A percentile compares a stretch with the other conserved stretches of the same genome.
Conservation (phyloP, 352 stramenopile species). For the Saprolegnia parasitica region DNA sequence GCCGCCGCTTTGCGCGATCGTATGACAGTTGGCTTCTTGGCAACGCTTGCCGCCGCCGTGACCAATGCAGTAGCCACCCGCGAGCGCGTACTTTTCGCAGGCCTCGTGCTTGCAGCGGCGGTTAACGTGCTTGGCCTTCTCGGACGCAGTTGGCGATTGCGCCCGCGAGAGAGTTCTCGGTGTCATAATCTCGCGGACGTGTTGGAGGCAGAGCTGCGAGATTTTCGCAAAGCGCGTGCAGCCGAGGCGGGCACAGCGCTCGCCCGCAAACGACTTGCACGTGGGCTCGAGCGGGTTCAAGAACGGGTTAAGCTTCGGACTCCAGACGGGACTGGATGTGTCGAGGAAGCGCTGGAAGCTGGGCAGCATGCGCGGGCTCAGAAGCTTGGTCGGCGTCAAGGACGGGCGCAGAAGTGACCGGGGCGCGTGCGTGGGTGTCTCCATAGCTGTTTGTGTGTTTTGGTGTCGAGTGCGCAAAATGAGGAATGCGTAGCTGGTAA, state of each 20-base stretch:
- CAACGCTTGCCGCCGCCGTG: slow-evolving; percentile 69
- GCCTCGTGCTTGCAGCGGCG: slow-evolving; percentile 42
- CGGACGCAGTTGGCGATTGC: background rate
- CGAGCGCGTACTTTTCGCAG: slow-evolving; percentile 60
- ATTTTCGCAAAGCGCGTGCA: slow-evolving; percentile 65
- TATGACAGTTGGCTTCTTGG: slow-evolving; percentile 66
- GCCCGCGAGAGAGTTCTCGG: background rate
- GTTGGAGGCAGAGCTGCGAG: slow-evolving; percentile 58
- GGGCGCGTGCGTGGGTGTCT: slow-evolving; percentile 3
- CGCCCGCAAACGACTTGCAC: slow-evolving; percentile 6
- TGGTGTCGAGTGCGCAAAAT: too few species aligned
- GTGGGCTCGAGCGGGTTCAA: slow-evolving; percentile 11
- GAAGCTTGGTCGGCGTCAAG: slow-evolving; percentile 11
- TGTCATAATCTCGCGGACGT: slow-evolving; percentile 38
- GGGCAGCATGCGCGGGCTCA: background rate
- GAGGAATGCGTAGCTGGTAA: too few species aligned
- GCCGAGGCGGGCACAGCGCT: slow-evolving; percentile 30
- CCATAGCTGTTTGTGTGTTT: background rate
- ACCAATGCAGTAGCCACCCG: slow-evolving; percentile 54
- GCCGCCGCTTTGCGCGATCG: slow-evolving; percentile 30
- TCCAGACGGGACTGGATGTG: background rate
- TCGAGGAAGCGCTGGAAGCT: slow-evolving; percentile 4
- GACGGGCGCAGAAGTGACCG: slow-evolving; percentile 3
- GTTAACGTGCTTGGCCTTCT: slow-evolving; percentile 24
- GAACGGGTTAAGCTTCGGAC: slow-evolving; percentile 8